Evolutionary conservation across 2,329 filamentous ascomycete species (phyloP), one percentile per base, ranked within the genome.

Genomic region (Phyllosticta citriasiana): DNA sequence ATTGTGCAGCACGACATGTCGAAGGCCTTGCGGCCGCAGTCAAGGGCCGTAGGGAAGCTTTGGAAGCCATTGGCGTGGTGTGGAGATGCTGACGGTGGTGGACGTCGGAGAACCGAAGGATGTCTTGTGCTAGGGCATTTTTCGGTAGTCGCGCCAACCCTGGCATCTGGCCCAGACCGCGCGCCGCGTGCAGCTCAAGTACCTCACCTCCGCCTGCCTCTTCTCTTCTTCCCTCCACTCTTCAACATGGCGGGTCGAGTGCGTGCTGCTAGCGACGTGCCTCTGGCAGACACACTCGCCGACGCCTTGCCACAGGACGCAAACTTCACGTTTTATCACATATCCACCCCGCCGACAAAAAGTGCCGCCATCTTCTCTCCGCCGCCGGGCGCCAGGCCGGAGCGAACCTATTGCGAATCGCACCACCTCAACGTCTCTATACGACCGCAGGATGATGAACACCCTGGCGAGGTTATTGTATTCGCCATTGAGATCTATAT

Each of bases 401-500:
- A 95, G 70, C 81, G 84, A 63, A 99, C 94, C 0, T 93, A 87
- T 67, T 88, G 89, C 76, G 91, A 96, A 73, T 91, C 84, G 55
- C 94, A 99, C 72, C 96, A 88, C 65, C 77, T 89, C 22, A 78
- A 82, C 5, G 80, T 84, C 22, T 84, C 83, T 0, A 79, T 84
- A 63, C 66, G 68, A 26, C 64, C 68, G 27, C 63, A 62, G 51
- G 63, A 66, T 16, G 59, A 47, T 9, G 22, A 19, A 16, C 53
- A 57, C 12, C 64, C 68, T 10, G 69, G 76, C 22, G 80, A 85
- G 64, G 80, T 95, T 1, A 76, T 97, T 6, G 81, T 93, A 8
- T 86, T 96, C 62, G 93, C 88, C 16, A 82, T 99, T 64, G 94
- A 99, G 72, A 80, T 97, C 57, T 81, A 94, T 67, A 83, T 99